phyloP scores from a whole-genome alignment of 371 early-diverging fungal genomes.

The Smittium culicis region DNA sequence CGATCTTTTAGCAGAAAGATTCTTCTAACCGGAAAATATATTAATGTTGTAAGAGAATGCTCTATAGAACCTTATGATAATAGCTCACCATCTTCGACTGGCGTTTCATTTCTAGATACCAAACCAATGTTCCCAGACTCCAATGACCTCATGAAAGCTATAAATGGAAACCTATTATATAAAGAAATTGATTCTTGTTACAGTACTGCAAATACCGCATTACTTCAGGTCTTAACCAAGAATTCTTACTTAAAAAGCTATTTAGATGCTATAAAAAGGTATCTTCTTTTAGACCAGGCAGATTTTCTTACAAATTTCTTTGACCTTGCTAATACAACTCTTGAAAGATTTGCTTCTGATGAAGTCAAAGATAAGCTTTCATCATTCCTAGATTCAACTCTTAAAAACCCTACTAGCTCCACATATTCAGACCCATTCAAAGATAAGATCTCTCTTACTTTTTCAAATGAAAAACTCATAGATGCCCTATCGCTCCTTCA shows the following conservation, averaged over 20 bases:
- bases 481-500: constrained; percentile 14
- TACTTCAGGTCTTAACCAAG: constrained; percentile 37
- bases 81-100: too few species aligned
- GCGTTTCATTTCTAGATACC: background rate
- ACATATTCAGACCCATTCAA: constrained; percentile 67
- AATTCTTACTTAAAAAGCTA: constrained; percentile 27
- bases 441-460: constrained; percentile 47
- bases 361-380: constrained; percentile 51
- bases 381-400: constrained; percentile 69
- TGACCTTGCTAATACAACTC: constrained; percentile 62
- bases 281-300: constrained; percentile 79
- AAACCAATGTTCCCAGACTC: background rate
- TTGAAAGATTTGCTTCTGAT: constrained; percentile 40
- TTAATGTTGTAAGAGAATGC: constrained; percentile 83
- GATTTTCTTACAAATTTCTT: constrained; percentile 88
- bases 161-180: constrained; percentile 12
- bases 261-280: constrained; percentile 72
- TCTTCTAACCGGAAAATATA: constrained; percentile 79
- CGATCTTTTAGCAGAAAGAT: constrained; percentile 59
- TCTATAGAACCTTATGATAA: constrained; percentile 18
- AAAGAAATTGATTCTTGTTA: constrained; percentile 46
- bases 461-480: constrained; percentile 16
- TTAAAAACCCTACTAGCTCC: constrained; percentile 72
- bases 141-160: background rate
- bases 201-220: constrained; percentile 37